These are phyloP conservation scores for Russula sp. DNA, from an alignment of 768 basidiomycete genomes.

Conservation along the genomic window DNA sequence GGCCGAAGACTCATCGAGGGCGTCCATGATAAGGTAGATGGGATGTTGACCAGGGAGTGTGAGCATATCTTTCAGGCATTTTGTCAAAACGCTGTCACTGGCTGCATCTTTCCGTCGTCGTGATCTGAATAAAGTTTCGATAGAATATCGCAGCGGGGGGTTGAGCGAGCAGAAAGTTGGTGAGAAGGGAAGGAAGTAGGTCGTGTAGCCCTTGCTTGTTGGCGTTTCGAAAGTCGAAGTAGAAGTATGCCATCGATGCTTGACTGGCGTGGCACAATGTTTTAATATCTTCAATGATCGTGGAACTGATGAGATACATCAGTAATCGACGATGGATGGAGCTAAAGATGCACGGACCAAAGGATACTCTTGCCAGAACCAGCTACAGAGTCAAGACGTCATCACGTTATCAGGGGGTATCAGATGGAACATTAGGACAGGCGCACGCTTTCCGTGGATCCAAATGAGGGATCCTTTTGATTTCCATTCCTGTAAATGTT, in stretches of 20 bases:
- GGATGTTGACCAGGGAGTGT: not conserved
- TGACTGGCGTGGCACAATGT: not conserved
- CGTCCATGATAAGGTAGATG: not conserved
- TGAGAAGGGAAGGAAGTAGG: not conserved
- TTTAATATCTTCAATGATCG: not conserved
- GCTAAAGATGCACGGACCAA: not conserved
- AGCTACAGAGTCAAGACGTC: not conserved
- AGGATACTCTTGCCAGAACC: constrained; percentile 1
- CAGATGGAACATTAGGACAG: not conserved
- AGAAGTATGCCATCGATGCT: not conserved
- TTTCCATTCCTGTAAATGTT: not conserved
- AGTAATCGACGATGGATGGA: not conserved
- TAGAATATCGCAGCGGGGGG: not conserved
- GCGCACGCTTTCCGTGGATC: constrained; percentile 6
- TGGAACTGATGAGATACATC: not conserved
- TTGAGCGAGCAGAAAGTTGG: not conserved
- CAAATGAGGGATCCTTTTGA: not conserved
- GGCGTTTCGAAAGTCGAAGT: not conserved
- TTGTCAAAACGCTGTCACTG: not conserved
- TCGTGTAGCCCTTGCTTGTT: not conserved
- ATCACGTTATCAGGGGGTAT: not conserved
- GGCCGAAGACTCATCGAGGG: not conserved
- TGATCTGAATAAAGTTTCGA: not conserved
- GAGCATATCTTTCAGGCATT: not conserved
- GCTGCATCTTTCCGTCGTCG: not conserved